Conservation (phyloP, 2,329 filamentous ascomycete genomes). For the Lecanicillium sp. region DNA sequence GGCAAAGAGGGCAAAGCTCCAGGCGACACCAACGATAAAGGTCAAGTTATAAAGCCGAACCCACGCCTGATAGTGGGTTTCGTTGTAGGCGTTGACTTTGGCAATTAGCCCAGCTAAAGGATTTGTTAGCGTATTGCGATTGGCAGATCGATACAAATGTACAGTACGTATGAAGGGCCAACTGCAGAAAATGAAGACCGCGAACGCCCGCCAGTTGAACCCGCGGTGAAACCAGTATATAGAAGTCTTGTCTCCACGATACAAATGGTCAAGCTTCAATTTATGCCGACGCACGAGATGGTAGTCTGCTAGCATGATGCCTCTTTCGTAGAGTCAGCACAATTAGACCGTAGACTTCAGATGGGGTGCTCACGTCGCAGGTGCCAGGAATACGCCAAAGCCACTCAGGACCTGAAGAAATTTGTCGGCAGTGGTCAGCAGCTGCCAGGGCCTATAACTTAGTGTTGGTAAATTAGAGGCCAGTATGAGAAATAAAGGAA, state of each 20-base stretch:
- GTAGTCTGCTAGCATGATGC: conserved; percentile 23
- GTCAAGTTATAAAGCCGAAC: conserved; percentile 32
- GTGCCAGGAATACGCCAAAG: conserved; percentile 17
- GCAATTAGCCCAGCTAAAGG: conserved; percentile 18
- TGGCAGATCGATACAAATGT: not conserved
- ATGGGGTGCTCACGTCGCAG: conserved; percentile 12
- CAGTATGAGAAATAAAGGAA: conserved; percentile 1
- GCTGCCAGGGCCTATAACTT: conserved; percentile 17
- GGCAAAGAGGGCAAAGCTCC: not conserved
- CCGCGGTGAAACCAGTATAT: conserved; percentile 30
- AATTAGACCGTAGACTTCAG: no score
- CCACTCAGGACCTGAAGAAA: conserved; percentile 19
- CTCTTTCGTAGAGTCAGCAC: conserved; percentile 7
- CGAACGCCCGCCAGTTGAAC: conserved; percentile 27
- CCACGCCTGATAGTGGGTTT: conserved; percentile 19
- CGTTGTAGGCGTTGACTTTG: conserved; percentile 13
- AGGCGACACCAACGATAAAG: conserved; percentile 28
- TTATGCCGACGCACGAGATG: conserved; percentile 22
- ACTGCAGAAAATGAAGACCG: conserved; percentile 23
- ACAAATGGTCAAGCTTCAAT: conserved; percentile 29
- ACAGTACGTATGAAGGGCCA: conserved; percentile 17
- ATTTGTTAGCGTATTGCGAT: conserved; percentile 1
- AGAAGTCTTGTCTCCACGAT: conserved; percentile 20
- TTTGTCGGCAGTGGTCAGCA: conserved; percentile 18
- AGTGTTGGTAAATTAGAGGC: not conserved